Evolutionary conservation across 441 rosid genomes (phyloP), one percentile per base, ranked within the genome.

Genomic region (Cnidoscolus chayamansa): DNA sequence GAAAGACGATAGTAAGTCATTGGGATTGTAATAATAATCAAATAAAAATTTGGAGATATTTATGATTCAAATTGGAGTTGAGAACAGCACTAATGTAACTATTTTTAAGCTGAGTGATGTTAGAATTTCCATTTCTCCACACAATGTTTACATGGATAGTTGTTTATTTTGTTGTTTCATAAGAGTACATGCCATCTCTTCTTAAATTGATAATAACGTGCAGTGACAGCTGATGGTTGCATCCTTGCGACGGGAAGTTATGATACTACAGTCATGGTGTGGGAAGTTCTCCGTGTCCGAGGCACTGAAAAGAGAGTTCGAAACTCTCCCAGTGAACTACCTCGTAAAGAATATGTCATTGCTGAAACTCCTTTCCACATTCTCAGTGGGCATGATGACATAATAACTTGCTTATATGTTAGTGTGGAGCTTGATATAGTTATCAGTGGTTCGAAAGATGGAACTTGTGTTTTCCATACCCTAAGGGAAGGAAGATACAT

Each of bases 381-480:
- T 75, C 95, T 95, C 9, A 89, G 97, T 67, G 97, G 99, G 71
- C 99, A 93, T 51, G 99, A 95, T 72, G 98, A 95, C 72, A 86
- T 95, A 81, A 91, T 95, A 77, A 90, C 99, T 37, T 95, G 98
- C 84, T 78, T 95, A 76, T 86, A 78, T 76, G 85, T 90, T 56
- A 95, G 98, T 74, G 80, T 84, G 67, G 98, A 95, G 84, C 97
- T 95, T 77, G 97, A 95, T 76, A 86, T 95, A 82, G 97, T 95
- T 69, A 89, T 95, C 77, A 95, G 98, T 81, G 99, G 98, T 78
- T 95, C 99, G 72, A 95, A 93, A 87, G 99, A 95, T 74, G 98
- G 98, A 80, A 95, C 98, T 31, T 93, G 98, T 72, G 81, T 90
- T 53, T 93, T 95, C 84, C 98, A 93, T 85, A 88, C 99, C 68